A percentile compares a stretch with the other conserved stretches of the same genome.
These are phyloP conservation scores for Myxozyma neglecta DNA, from an alignment of 805 yeast genomes.

Conservation along the genomic window DNA sequence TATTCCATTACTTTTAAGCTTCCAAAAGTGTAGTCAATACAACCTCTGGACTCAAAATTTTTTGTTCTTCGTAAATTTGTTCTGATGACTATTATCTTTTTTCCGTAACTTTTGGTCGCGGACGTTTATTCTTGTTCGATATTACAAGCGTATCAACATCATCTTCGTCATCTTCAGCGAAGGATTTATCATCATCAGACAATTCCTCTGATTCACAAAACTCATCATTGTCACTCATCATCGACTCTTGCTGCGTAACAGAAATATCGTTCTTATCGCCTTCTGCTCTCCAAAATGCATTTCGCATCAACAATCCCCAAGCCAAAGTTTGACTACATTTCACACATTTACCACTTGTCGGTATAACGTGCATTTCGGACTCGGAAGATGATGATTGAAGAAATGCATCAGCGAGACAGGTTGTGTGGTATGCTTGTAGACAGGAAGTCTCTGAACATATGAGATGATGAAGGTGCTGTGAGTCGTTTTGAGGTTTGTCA, in stretches of 20 bases:
- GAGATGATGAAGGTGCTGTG: conserved; percentile 4
- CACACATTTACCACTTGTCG: conserved; percentile 27
- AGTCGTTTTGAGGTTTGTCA: not conserved
- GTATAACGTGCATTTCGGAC: conserved; percentile 20
- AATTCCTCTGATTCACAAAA: not conserved
- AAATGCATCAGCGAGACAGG: conserved; percentile 28
- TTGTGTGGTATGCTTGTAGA: conserved; percentile 22
- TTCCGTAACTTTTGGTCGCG: not conserved
- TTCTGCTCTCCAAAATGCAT: conserved; percentile 27
- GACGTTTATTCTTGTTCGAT: not conserved
- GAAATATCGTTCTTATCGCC: not conserved
- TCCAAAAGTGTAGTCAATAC: too few relatives aligned
- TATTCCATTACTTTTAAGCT: too few relatives aligned
- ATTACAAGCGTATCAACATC: not conserved
- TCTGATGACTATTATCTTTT: not conserved
- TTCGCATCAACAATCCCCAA: conserved; percentile 32
- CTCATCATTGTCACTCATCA: conserved; percentile 5
- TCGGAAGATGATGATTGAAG: conserved; percentile 2
- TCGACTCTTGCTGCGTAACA: not conserved
- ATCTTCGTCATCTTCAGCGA: not conserved
- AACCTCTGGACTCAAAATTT: too few relatives aligned
- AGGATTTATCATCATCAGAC: not conserved
- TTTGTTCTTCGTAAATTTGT: too few relatives aligned
- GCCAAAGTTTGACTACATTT: conserved; percentile 16
- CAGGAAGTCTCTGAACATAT: conserved; percentile 29